Conservation (phyloP, 2,329 filamentous ascomycete species). For the Huntiella bhutanensis region DNA sequence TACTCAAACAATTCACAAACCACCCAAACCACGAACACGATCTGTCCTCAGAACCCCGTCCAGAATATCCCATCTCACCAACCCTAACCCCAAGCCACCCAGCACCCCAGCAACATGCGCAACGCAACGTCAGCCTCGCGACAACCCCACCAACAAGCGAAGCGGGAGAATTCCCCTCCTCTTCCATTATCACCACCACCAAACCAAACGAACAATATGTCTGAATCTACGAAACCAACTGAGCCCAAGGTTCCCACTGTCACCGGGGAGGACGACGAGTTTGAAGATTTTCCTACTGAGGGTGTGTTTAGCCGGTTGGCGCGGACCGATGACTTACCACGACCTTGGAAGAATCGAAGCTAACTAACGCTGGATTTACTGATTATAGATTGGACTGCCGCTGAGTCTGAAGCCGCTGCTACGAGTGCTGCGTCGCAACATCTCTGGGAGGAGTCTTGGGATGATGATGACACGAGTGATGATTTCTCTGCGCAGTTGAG, state of each 20-base stretch:
- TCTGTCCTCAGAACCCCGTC: neutral
- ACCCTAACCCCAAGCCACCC: neutral
- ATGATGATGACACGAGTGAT: conserved; percentile 91
- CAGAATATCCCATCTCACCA: neutral
- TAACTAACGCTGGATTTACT: neutral
- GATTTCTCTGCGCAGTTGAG: conserved; percentile 91
- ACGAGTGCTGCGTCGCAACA: conserved; percentile 51
- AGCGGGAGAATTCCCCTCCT: neutral
- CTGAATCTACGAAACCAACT: neutral
- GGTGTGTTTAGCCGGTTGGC: conserved; percentile 33
- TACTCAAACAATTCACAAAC: too few relatives aligned
- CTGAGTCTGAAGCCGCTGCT: conserved; percentile 68
- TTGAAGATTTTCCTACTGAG: conserved; percentile 95
- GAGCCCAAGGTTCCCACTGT: neutral
- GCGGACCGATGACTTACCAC: neutral
- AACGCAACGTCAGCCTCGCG: neutral
- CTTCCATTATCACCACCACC: neutral
- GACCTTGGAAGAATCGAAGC: neutral
- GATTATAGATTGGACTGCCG: conserved; percentile 66
- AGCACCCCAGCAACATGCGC: neutral
- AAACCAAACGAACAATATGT: neutral
- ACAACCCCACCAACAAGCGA: neutral
- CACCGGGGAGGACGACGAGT: conserved; percentile 97
- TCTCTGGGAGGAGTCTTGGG: conserved; percentile 99
- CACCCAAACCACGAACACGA: too few relatives aligned